These are phyloP conservation scores for Diutina neorugosa DNA, from an alignment of 1,139 yeast species.

Conservation along the genomic window DNA sequence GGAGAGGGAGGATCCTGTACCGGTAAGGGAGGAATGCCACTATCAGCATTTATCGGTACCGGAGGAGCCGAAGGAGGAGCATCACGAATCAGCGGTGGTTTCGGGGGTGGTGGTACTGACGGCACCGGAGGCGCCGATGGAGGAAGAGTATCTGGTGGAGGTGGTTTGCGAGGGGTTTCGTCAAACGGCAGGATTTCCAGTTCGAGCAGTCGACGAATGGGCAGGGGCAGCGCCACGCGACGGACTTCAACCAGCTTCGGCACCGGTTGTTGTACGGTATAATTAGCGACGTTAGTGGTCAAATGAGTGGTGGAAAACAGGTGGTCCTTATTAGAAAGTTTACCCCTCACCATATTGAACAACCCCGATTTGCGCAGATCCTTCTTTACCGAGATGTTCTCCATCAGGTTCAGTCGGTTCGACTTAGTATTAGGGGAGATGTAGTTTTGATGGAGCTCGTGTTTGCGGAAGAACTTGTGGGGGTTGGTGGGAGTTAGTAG, in stretches of 20 bases:
- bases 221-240: neutral
- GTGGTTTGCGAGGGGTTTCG: neutral
- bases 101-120: neutral
- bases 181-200: neutral
- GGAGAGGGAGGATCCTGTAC: neutral
- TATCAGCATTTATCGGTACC: neutral
- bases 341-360: neutral
- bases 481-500: constrained; percentile 11
- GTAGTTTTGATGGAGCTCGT: constrained; percentile 4
- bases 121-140: neutral
- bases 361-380: constrained; percentile 1
- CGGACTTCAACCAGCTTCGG: neutral
- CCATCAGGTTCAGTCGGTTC: constrained; percentile 26
- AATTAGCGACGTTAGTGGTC: neutral
- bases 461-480: constrained; percentile 42
- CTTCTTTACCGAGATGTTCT: constrained; percentile 4
- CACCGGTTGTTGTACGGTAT: neutral
- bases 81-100: neutral
- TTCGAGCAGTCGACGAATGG: neutral
- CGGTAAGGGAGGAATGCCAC: neutral
- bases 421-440: constrained; percentile 28
- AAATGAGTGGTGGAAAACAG: neutral
- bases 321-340: constrained; percentile 1
- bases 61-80: neutral
- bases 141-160: neutral